Conservation (phyloP, 2,329 filamentous ascomycete species). For the Exophiala aquamarina region DNA sequence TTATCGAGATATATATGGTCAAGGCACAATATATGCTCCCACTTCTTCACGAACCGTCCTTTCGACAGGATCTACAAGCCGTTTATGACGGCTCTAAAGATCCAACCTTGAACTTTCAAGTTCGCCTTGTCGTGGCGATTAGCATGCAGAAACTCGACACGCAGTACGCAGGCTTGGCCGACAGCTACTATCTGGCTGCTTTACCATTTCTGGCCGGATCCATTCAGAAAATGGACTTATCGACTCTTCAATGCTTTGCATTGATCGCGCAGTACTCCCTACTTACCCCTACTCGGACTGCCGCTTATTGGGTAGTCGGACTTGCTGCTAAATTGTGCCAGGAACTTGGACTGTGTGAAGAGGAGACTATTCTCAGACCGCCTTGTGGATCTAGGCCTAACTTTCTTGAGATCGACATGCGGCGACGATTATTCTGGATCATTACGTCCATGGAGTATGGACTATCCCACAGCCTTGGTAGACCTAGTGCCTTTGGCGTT, state of each 20-base stretch:
- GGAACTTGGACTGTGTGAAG: constrained; percentile 81
- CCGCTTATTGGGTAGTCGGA: constrained; percentile 90
- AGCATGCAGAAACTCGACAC: constrained; percentile 89
- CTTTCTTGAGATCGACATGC: constrained; percentile 81
- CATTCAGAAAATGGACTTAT: constrained; percentile 83
- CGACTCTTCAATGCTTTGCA: constrained; percentile 84
- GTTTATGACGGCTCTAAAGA: constrained; percentile 76
- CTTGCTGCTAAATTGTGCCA: constrained; percentile 85
- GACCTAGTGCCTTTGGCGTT: constrained; percentile 81
- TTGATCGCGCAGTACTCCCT: constrained; percentile 90
- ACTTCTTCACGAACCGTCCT: constrained; percentile 77
- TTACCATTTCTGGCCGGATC: constrained; percentile 81
- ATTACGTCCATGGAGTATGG: constrained; percentile 86
- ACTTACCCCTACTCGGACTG: constrained; percentile 85
- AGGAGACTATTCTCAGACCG: constrained; percentile 75
- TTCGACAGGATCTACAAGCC: constrained; percentile 73
- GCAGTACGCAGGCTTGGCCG: constrained; percentile 87
- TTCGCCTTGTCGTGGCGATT: constrained; percentile 91
- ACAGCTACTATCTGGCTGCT: constrained; percentile 91
- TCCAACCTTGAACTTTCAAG: constrained; percentile 81
- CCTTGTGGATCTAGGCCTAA: constrained; percentile 62
- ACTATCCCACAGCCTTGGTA: constrained; percentile 81
- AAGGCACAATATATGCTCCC: constrained; percentile 90
- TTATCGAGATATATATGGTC: constrained; percentile 82
- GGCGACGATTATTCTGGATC: constrained; percentile 83